Conservation (phyloP, 75 land plant species). For the Pinus albicaulis region DNA sequence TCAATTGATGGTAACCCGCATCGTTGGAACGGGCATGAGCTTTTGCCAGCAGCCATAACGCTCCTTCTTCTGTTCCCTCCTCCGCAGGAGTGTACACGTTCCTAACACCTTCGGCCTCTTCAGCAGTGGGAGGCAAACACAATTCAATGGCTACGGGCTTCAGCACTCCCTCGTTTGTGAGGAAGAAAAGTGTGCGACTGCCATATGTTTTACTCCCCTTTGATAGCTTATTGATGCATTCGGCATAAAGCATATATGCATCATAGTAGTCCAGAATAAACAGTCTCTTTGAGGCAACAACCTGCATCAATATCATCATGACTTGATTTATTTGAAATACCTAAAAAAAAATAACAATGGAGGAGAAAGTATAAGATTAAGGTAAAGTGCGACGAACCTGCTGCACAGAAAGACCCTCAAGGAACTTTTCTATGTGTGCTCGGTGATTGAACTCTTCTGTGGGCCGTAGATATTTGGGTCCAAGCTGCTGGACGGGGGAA, state of each 20-base stretch:
- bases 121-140: slow-evolving; percentile 41
- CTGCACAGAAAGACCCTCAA: slow-evolving; percentile 64
- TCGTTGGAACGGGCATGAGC: slow-evolving; percentile 64
- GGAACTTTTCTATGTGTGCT: slow-evolving; percentile 47
- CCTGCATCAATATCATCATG: no score
- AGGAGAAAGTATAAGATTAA: no score
- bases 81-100: slow-evolving; percentile 37
- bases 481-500: slow-evolving; percentile 70
- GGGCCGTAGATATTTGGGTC: slow-evolving; percentile 67
- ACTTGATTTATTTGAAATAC: no score
- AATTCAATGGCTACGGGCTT: slow-evolving; percentile 72
- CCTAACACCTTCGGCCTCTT: slow-evolving; percentile 26
- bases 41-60: slow-evolving; percentile 71
- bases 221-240: slow-evolving; percentile 34
- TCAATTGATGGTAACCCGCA: slow-evolving; percentile 57
- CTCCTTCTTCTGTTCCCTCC: slow-evolving; percentile 27
- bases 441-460: slow-evolving; percentile 60
- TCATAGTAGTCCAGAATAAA: slow-evolving; percentile 74
- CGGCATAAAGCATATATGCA: slow-evolving; percentile 43
- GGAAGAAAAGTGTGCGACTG: slow-evolving; percentile 49
- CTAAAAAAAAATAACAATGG: no score
- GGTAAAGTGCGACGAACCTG: slow-evolving; percentile 22
- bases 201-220: slow-evolving; percentile 46
- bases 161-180: slow-evolving; percentile 34
- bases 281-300: slow-evolving; percentile 39